These are phyloP conservation scores for Trichosporon sp. DNA, from an alignment of 1,284 basidiomycete genomes.

Conservation along the genomic window DNA sequence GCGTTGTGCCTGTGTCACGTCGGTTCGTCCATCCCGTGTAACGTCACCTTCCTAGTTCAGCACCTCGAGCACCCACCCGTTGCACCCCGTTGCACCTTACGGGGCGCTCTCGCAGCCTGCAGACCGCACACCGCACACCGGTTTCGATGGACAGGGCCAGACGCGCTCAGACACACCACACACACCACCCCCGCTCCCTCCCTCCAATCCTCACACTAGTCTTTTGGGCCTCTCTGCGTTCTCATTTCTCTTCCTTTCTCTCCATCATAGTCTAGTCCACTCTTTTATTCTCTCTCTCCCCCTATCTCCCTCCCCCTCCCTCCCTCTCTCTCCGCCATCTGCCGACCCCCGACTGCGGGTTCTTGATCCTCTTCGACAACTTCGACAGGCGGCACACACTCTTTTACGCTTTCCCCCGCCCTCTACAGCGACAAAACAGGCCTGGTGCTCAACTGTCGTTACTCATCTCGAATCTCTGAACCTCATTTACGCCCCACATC, in stretches of 20 bases:
- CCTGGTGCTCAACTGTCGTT: slow-evolving; percentile 7
- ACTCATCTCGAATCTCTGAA: not conserved
- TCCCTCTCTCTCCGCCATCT: slow-evolving; percentile 11
- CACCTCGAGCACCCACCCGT: not conserved
- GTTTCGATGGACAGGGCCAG: not conserved
- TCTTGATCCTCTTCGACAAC: slow-evolving; percentile 1
- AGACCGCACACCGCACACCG: not conserved
- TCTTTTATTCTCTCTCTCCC: not conserved
- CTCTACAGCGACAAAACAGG: slow-evolving; percentile 14
- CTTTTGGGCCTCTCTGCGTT: slow-evolving; percentile 9
- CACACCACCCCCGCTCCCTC: slow-evolving; percentile 6
- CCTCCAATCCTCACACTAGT: not conserved
- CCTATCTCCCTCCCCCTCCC: not conserved
- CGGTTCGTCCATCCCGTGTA: slow-evolving; percentile 21
- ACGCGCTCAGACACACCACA: slow-evolving; percentile 18
- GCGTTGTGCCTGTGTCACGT: not conserved
- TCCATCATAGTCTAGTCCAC: slow-evolving; percentile 14
- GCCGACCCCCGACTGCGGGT: slow-evolving; percentile 13
- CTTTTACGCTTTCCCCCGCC: slow-evolving; percentile 18
- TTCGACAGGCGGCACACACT: slow-evolving; percentile 24
- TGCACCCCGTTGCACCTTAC: not conserved
- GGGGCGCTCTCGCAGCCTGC: not conserved
- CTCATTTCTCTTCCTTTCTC: slow-evolving; percentile 14
- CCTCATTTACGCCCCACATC: not conserved
- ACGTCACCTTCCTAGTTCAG: slow-evolving; percentile 18